A percentile compares a stretch with the other conserved stretches of the same genome.
These are phyloP conservation scores for Pyropia yezoensis DNA, from an alignment of 23 red algal species.

Conservation along the genomic window DNA sequence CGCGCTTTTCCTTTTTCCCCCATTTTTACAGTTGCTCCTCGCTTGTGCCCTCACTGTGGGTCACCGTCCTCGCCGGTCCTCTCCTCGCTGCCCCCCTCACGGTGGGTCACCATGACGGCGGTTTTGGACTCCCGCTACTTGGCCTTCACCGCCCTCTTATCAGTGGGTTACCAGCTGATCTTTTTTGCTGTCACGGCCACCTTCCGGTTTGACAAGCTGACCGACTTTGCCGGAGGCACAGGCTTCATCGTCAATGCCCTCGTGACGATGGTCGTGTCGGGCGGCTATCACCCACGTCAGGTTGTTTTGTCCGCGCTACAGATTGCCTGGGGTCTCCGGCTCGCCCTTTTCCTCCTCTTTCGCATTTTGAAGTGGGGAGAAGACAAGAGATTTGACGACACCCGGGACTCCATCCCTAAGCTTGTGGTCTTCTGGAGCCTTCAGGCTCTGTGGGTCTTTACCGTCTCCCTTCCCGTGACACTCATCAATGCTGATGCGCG, in stretches of 20 bases:
- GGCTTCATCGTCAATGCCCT: constrained; percentile 80
- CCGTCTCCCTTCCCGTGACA: constrained; percentile 64
- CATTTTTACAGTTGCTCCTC: too few relatives aligned
- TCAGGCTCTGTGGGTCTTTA: constrained; percentile 86
- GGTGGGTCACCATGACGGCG: constrained; percentile 18
- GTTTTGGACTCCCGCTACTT: constrained; percentile 50
- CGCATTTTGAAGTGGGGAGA: constrained; percentile 85
- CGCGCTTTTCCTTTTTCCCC: too few relatives aligned
- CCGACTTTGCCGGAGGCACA: constrained; percentile 84
- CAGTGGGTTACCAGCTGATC: constrained; percentile 57
- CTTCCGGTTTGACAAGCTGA: constrained; percentile 88
- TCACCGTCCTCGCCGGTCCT: too few relatives aligned
- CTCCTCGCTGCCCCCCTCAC: too few relatives aligned
- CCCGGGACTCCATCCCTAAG: constrained; percentile 40
- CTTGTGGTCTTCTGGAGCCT: constrained; percentile 76
- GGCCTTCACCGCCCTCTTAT: constrained; percentile 53
- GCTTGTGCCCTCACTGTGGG: too few relatives aligned
- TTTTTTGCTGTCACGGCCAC: constrained; percentile 67
- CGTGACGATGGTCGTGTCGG: constrained; percentile 36
- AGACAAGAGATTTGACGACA: constrained; percentile 80
- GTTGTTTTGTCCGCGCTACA: constrained; percentile 56
- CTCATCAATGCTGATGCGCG: constrained; percentile 46
- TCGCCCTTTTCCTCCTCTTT: constrained; percentile 67
- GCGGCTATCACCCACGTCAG: constrained; percentile 37
- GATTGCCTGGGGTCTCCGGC: constrained; percentile 61